Base-by-base conservation (phyloP, 176 grass and related monocot species). In the Phoenix dactylifera region DNA sequence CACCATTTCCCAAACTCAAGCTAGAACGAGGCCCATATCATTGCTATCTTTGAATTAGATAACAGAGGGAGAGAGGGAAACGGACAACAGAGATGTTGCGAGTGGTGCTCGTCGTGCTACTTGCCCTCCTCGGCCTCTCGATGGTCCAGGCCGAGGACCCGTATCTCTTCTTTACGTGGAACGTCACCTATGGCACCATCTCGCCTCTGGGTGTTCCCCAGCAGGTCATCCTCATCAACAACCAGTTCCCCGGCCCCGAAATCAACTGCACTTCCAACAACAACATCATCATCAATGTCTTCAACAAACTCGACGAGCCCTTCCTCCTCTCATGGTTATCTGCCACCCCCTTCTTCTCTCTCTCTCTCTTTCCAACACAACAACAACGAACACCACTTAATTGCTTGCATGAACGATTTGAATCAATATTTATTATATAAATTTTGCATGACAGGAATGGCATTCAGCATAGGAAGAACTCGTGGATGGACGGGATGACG, bases 221-320 rank as follows among this genome's bases (percentile, higher is more conserved):
- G 69, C 70, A 76, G 67, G 69, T 74, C 35, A 80, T 96, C 78
- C 80, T 96, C 75, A 96, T 96, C 83, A 85, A 96, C 61, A 78
- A 65, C 57, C 5, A 54, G 62, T 96, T 96, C 60, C 92, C 92
- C 2, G 87, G 92, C 2, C 92, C 92, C 0, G 82, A 80, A 51
- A 96, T 96, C 83, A 96, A 96, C 80, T 90, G 76, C 83, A 85
- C 64, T 10, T 79, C 80, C 53, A 96, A 96, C 81, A 96, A 96
- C 69, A 96, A 96, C 65, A 82, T 96, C 61, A 24, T 96, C 65
- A 22, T 96, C 83, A 96, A 96, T 29, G 78, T 96, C 53, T 91
- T 84, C 75, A 96, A 96, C 80, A 25, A 73, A 51, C 73, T 96
- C 29, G 86, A 96, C 62, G 68, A 90, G 52, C 92, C 92, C 57